Evolutionary conservation across 1,284 basidiomycete genomes (phyloP).

Genomic region (Tremellales sp.): DNA sequence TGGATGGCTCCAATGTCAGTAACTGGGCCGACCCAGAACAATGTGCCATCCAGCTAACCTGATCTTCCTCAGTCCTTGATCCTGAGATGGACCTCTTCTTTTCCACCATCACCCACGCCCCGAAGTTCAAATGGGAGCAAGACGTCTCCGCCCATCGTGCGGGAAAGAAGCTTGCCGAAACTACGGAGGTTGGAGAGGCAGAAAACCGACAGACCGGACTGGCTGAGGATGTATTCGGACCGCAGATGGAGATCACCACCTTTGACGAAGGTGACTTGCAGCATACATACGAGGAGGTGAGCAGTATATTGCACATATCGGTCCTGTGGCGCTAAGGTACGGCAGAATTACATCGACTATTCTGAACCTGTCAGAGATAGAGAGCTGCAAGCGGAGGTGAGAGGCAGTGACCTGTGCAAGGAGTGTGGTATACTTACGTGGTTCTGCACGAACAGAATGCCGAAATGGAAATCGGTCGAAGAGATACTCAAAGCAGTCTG

Average conservation of each 20-base stretch:
- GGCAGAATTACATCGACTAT: not conserved
- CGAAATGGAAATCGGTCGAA: constrained; percentile 19
- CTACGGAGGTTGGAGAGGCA: not conserved
- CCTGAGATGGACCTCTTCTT: constrained; percentile 27
- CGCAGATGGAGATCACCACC: not conserved
- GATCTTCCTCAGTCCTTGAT: constrained; percentile 25
- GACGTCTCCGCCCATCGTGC: constrained; percentile 16
- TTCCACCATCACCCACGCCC: constrained; percentile 10
- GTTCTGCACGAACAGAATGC: constrained; percentile 7
- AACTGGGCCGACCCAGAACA: not conserved
- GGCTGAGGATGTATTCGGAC: not conserved
- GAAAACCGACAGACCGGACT: not conserved
- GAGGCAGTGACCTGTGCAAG: too few species aligned
- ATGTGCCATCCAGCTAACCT: too few species aligned
- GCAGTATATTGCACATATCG: too few species aligned
- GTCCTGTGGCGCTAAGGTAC: too few species aligned
- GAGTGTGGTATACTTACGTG: too few species aligned
- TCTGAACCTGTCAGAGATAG: not conserved
- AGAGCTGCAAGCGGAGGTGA: not conserved
- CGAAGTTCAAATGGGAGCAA: constrained; percentile 32
- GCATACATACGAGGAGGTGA: not conserved
- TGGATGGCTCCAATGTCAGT: constrained; percentile 25
- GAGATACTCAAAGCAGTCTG: constrained; percentile 16
- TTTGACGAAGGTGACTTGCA: not conserved
- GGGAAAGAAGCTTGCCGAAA: constrained; percentile 5